Conservation (phyloP, 768 basidiomycete genomes). For the Cystofilobasidium bisporidii region DNA sequence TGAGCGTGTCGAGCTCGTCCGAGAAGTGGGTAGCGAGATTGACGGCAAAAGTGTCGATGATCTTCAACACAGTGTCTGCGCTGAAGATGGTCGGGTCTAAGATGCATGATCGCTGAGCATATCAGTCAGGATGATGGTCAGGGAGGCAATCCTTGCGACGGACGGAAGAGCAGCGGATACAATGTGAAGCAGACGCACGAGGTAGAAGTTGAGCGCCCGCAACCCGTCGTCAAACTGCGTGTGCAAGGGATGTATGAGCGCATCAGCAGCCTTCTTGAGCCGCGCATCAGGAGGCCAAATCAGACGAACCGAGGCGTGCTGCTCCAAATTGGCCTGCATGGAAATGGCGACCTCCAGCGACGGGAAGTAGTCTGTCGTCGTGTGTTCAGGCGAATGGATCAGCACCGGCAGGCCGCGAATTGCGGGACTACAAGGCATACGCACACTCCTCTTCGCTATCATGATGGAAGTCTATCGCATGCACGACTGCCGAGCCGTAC, state of each 20-base stretch:
- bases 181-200: not conserved
- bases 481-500: not conserved
- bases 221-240: slow-evolving; percentile 12
- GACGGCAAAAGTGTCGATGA: slow-evolving; percentile 13
- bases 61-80: not conserved
- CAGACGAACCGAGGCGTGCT: not conserved
- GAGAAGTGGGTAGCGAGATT: slow-evolving; percentile 3
- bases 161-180: too few relatives aligned
- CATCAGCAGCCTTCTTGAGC: not conserved
- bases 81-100: slow-evolving; percentile 11
- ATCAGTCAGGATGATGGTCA: too few relatives aligned
- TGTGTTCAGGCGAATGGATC: too few relatives aligned
- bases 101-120: not conserved
- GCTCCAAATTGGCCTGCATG: slow-evolving; percentile 8
- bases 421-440: too few relatives aligned
- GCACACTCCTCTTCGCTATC: not conserved
- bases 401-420: too few relatives aligned
- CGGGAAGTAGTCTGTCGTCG: slow-evolving; percentile 12
- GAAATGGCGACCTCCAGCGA: slow-evolving; percentile 10
- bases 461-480: not conserved
- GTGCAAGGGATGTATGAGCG: not conserved
- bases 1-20: slow-evolving; percentile 11
- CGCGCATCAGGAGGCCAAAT: not conserved
- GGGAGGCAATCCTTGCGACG: too few relatives aligned
- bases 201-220: slow-evolving; percentile 11